A percentile compares a stretch with the other conserved stretches of the same genome.
Conservation (phyloP, 768 basidiomycete species). For the Hygrophorus pudorinus region DNA sequence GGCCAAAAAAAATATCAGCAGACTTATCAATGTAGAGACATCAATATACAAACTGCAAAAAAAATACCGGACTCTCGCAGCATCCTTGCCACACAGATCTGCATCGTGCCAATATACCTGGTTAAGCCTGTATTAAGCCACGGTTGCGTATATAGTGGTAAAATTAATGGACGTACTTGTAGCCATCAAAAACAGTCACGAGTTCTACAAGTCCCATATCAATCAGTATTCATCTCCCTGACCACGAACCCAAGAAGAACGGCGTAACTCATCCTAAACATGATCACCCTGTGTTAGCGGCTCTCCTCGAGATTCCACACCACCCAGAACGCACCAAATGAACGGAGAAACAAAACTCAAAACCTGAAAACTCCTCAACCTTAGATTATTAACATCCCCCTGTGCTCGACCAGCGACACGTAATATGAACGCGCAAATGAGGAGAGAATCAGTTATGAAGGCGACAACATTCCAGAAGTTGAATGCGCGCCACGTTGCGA, state of each 20-base stretch:
- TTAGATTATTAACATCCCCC: constrained; percentile 24
- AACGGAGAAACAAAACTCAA: constrained; percentile 82
- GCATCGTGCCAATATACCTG: constrained; percentile 86
- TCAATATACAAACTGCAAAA: constrained; percentile 58
- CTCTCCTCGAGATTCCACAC: background rate
- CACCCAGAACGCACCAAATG: constrained; percentile 53
- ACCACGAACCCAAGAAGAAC: background rate
- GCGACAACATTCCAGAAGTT: constrained; percentile 70
- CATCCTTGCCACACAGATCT: constrained; percentile 91
- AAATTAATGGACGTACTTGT: constrained; percentile 42
- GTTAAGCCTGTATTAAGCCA: background rate
- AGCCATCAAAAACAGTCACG: constrained; percentile 73
- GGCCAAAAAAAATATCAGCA: constrained; percentile 2
- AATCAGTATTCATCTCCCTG: background rate
- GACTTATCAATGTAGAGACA: background rate
- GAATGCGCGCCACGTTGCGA: constrained; percentile 75
- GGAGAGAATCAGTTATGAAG: constrained; percentile 61
- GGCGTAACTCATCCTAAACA: constrained; percentile 62
- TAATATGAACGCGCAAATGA: constrained; percentile 64
- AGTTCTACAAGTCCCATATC: constrained; percentile 44
- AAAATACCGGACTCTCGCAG: constrained; percentile 88
- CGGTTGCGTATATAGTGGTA: background rate
- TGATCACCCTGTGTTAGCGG: background rate
- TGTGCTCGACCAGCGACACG: constrained; percentile 49
- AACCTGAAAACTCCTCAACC: constrained; percentile 74